Conservation (phyloP, 139 green algal genomes). For the Picochlorum sp. region DNA sequence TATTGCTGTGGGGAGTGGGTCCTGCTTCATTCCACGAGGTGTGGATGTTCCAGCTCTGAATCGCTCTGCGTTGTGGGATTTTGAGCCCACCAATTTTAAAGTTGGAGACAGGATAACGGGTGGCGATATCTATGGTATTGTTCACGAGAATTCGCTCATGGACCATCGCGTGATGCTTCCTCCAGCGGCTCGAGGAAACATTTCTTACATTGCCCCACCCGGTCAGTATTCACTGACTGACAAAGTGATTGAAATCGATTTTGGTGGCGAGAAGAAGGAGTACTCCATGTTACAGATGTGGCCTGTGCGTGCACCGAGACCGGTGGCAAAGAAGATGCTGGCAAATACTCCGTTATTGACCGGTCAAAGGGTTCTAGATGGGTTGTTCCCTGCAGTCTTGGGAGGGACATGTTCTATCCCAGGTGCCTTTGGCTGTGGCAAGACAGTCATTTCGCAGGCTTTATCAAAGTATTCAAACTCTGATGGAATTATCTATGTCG, state of each 20-base stretch:
- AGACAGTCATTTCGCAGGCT: constrained; percentile 97
- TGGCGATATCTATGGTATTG: constrained; percentile 91
- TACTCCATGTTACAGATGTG: constrained; percentile 96
- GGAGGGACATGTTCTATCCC: constrained; percentile 97
- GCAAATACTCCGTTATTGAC: constrained; percentile 96
- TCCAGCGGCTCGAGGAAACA: constrained; percentile 67
- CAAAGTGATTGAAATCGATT: constrained; percentile 96
- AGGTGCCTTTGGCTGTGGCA: constrained; percentile 97
- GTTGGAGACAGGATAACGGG: constrained; percentile 85
- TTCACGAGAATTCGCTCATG: constrained; percentile 93
- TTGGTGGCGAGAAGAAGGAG: constrained; percentile 85
- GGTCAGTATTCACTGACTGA: constrained; percentile 86
- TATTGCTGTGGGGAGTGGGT: constrained; percentile 68
- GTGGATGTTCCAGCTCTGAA: constrained; percentile 90
- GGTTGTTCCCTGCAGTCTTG: constrained; percentile 94
- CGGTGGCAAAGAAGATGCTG: constrained; percentile 89
- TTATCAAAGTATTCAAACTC: constrained; percentile 98
- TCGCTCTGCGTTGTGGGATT: constrained; percentile 78
- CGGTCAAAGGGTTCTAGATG: constrained; percentile 94
- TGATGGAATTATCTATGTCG: constrained; percentile 99
- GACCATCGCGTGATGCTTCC: constrained; percentile 90
- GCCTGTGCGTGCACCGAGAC: constrained; percentile 88
- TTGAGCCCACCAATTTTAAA: constrained; percentile 79
- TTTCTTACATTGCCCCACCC: constrained; percentile 85
- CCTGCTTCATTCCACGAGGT: constrained; percentile 95